Percentiles rank a stretch among this genome's conserved stretches.
These are phyloP conservation scores for Ustilago crameri DNA, from an alignment of 1,284 basidiomycete species.

Conservation along the genomic window DNA sequence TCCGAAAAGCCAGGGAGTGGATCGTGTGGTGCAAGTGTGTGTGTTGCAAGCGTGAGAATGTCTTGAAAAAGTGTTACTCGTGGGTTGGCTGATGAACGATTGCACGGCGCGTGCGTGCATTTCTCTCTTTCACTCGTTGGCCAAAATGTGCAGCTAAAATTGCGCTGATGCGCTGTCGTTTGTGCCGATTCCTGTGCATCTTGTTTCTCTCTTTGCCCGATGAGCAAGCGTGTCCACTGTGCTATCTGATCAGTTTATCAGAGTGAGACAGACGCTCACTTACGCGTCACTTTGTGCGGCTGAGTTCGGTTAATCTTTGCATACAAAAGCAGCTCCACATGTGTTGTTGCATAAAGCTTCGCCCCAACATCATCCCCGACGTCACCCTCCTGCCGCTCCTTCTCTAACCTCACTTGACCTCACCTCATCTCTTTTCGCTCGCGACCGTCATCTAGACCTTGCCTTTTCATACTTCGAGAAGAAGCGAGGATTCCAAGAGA, in stretches of 20 bases:
- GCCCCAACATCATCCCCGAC: slow-evolving; percentile 5
- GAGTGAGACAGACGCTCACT: neutral
- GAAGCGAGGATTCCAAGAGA: too few species aligned
- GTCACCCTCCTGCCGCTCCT: neutral
- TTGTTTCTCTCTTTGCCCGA: neutral
- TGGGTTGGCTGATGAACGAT: neutral
- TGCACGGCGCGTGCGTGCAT: slow-evolving; percentile 1
- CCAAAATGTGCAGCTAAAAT: too few species aligned
- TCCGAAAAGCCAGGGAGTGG: too few species aligned
- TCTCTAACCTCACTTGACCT: neutral
- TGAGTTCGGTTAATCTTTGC: neutral
- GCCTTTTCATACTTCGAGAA: too few species aligned
- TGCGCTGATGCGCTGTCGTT: slow-evolving; percentile 14
- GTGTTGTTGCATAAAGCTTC: neutral
- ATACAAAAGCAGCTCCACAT: slow-evolving; percentile 7
- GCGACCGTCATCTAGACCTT: neutral
- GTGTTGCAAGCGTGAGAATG: slow-evolving; percentile 5
- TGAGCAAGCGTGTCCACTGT: too few species aligned
- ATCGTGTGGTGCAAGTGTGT: too few species aligned
- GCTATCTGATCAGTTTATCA: neutral
- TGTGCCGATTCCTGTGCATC: neutral
- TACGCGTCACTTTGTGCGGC: slow-evolving; percentile 11
- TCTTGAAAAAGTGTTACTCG: neutral
- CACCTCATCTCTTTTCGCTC: neutral
- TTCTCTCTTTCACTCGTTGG: too few species aligned